phyloP scores from a whole-genome alignment of 169 alveolate species.

The Prorocentrum cordatum region DNA sequence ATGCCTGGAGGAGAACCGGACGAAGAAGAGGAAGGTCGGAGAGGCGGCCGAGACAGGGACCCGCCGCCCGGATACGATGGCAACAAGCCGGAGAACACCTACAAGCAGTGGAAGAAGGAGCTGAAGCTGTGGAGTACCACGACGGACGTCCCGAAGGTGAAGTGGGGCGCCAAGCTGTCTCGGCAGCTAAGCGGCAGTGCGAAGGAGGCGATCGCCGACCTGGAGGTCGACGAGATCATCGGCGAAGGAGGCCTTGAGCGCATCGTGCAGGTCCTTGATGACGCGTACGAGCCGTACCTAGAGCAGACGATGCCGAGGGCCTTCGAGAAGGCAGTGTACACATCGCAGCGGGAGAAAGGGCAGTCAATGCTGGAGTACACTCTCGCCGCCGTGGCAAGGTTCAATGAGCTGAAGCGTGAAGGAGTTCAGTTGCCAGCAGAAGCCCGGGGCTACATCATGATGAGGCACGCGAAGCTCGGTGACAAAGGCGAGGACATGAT shows the following conservation, averaged over 20 bases:
- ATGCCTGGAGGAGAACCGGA: too few relatives aligned
- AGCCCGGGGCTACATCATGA: background rate
- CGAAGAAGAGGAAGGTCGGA: too few relatives aligned
- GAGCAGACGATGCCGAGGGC: background rate
- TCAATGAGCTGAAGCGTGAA: background rate
- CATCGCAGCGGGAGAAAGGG: background rate
- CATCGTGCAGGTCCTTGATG: background rate
- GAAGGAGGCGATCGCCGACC: background rate
- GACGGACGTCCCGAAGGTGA: background rate
- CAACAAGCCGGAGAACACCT: background rate
- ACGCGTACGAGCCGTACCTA: background rate
- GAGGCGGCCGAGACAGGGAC: background rate
- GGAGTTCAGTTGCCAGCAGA: background rate
- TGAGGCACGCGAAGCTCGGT: background rate
- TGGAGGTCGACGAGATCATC: background rate
- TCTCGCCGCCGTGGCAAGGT: background rate
- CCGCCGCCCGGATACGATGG: background rate
- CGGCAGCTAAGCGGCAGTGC: background rate
- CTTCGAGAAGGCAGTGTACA: background rate
- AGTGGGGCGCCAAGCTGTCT: background rate
- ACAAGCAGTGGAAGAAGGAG: background rate
- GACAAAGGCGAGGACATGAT: background rate
- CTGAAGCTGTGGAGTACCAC: background rate
- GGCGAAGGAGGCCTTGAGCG: background rate
- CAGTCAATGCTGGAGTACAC: background rate